Evolutionary conservation across 805 yeast genomes (phyloP).

Genomic region (Metschnikowia noctiluminum): DNA sequence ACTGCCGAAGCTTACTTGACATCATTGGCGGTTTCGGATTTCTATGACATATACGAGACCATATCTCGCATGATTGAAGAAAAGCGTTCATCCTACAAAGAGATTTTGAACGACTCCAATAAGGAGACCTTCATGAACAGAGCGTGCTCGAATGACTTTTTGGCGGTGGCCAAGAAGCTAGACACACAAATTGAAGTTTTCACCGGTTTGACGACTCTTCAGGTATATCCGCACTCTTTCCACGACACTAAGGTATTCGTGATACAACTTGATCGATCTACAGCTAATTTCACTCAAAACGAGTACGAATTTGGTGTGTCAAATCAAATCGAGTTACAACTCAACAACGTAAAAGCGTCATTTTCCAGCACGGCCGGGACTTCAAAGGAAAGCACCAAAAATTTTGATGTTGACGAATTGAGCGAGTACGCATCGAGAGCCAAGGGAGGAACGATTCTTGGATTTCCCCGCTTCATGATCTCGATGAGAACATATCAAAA

Average conservation of each 20-base stretch:
- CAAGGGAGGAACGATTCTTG: slow-evolving; percentile 75
- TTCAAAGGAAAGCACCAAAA: slow-evolving; percentile 46
- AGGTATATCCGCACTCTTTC: slow-evolving; percentile 80
- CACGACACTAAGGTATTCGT: slow-evolving; percentile 74
- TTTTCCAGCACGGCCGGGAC: slow-evolving; percentile 56
- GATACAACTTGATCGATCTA: slow-evolving; percentile 51
- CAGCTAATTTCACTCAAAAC: slow-evolving; percentile 51
- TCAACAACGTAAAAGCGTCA: slow-evolving; percentile 64
- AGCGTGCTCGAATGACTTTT: slow-evolving; percentile 2
- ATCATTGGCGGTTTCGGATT: slow-evolving; percentile 79
- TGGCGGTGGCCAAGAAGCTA: slow-evolving; percentile 41
- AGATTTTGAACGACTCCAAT: slow-evolving; percentile 64
- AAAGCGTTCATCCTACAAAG: slow-evolving; percentile 66
- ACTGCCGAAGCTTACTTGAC: slow-evolving; percentile 65
- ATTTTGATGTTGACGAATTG: slow-evolving; percentile 52
- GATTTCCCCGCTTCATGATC: slow-evolving; percentile 72
- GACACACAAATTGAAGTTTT: slow-evolving; percentile 66
- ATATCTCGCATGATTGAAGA: slow-evolving; percentile 71
- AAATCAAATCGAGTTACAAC: slow-evolving; percentile 56
- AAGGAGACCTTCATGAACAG: slow-evolving; percentile 10
- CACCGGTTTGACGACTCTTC: slow-evolving; percentile 54
- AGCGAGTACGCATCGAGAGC: slow-evolving; percentile 54
- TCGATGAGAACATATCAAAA: slow-evolving; percentile 74
- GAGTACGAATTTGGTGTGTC: slow-evolving; percentile 44
- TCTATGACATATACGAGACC: slow-evolving; percentile 73